These are phyloP conservation scores for Periconia digitata DNA, from an alignment of 2,329 filamentous ascomycete species.

Conservation along the genomic window DNA sequence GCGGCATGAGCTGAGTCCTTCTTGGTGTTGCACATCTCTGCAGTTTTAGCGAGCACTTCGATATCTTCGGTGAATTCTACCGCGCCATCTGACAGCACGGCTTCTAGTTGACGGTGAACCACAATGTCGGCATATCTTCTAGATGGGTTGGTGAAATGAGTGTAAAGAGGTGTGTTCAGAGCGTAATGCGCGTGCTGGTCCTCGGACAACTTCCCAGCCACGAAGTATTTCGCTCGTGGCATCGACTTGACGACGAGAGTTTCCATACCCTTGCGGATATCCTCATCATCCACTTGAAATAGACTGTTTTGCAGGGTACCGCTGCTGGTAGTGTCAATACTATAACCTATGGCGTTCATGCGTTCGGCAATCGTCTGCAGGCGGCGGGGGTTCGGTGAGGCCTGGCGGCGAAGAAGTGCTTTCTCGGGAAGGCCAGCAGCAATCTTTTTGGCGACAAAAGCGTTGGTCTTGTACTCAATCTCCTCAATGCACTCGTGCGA, in stretches of 20 bases:
- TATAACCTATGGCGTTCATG: constrained; percentile 88
- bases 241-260: constrained; percentile 92
- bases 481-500: constrained; percentile 95
- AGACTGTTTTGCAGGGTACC: constrained; percentile 91
- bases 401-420: constrained; percentile 85
- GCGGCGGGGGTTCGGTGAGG: constrained; percentile 81
- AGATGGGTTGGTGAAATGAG: constrained; percentile 94
- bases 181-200: constrained; percentile 86
- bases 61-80: constrained; percentile 87
- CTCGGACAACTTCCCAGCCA: constrained; percentile 75
- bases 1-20: constrained; percentile 97
- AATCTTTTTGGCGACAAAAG: constrained; percentile 83
- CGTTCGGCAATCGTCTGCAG: constrained; percentile 89
- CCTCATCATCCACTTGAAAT: constrained; percentile 86
- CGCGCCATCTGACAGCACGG: constrained; percentile 77
- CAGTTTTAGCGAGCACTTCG: constrained; percentile 85
- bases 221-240: constrained; percentile 93
- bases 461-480: constrained; percentile 89
- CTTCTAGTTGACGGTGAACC: constrained; percentile 92
- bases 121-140: constrained; percentile 93
- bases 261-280: constrained; percentile 97
- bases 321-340: constrained; percentile 86
- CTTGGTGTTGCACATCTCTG: constrained; percentile 97
- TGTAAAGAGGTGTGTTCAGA: constrained; percentile 90
- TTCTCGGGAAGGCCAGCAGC: constrained; percentile 81